Evolutionary conservation across 768 basidiomycete genomes (phyloP).

Genomic region (Hortiboletus flavorubellus): DNA sequence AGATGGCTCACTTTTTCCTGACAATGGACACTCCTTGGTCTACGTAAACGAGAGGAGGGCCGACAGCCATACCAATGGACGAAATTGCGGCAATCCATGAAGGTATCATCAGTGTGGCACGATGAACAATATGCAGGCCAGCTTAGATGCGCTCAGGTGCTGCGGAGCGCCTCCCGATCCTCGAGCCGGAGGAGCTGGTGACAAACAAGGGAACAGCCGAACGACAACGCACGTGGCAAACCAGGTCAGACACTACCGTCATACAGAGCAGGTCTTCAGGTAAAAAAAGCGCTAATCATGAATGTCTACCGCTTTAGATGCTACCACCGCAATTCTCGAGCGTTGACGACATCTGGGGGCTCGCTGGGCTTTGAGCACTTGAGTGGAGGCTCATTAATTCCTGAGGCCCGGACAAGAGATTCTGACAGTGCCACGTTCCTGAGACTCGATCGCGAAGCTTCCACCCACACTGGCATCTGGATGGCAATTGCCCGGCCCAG

Average conservation of each 20-base stretch:
- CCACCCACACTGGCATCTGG: constrained; percentile 8
- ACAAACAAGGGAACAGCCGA: constrained; percentile 10
- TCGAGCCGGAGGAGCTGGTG: neutral
- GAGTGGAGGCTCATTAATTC: constrained; percentile 1
- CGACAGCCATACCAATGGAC: constrained; percentile 80
- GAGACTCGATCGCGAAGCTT: constrained; percentile 15
- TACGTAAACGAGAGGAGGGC: constrained; percentile 79
- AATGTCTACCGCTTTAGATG: neutral
- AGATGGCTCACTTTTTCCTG: constrained; percentile 55
- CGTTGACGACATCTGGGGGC: neutral
- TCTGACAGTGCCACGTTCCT: constrained; percentile 4
- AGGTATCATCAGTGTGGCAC: constrained; percentile 33
- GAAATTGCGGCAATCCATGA: constrained; percentile 68
- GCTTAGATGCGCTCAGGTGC: neutral
- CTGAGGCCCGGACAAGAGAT: constrained; percentile 7
- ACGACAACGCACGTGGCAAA: constrained; percentile 3
- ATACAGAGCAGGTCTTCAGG: neutral
- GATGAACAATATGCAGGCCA: neutral
- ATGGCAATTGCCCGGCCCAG: neutral
- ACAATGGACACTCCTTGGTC: constrained; percentile 83
- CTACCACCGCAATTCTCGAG: neutral
- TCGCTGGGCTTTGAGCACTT: constrained; percentile 3
- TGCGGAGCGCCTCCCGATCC: constrained; percentile 1
- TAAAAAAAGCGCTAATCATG: neutral
- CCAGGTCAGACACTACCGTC: too few relatives aligned